Evolutionary conservation across 306 rosid genomes (phyloP), one percentile per base, ranked within the genome.

Genomic region (Aeschynomene evenia): DNA sequence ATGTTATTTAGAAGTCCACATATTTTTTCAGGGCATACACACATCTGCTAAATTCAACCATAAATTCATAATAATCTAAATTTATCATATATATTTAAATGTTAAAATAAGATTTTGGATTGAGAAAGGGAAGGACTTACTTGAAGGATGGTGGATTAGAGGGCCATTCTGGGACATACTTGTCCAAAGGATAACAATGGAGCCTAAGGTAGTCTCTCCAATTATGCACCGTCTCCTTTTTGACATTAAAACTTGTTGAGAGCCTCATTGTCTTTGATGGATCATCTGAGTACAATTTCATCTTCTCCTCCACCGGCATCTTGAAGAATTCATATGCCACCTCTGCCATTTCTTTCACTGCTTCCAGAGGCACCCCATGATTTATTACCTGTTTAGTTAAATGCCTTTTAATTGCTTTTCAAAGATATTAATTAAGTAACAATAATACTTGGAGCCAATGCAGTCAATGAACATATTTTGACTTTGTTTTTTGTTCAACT

Each of bases 151-250:
- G 71, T 14, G 99, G 99, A 42, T 77, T 85, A 1, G 91, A 78
- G 13, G 99, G 99, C 99, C 99, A 94, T 28, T 91, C 86, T 1
- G 86, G 88, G 2, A 65, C 79, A 71, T 78, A 95, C 23, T 85
- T 72, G 1, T 89, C 82, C 24, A 95, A 67, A 9, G 99, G 99
- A 60, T 91, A 66, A 23, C 99, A 94, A 68, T 94, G 99, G 42
- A 94, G 96, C 8, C 99, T 71, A 4, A 95, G 96, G 54, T 89
- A 95, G 56, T 95, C 99, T 45, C 99, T 91, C 99, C 97, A 95
- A 29, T 95, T 95, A 60, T 84, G 97, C 1, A 95, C 89, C 0
- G 65, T 64, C 60, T 91, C 97, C 54, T 89, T 95, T 0, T 65
- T 87, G 7, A 95, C 85, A 43, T 95, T 91, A 63, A 89, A 95